These are phyloP conservation scores for Begonia fuchsioides DNA, from an alignment of 306 rosid genomes.

Conservation along the genomic window DNA sequence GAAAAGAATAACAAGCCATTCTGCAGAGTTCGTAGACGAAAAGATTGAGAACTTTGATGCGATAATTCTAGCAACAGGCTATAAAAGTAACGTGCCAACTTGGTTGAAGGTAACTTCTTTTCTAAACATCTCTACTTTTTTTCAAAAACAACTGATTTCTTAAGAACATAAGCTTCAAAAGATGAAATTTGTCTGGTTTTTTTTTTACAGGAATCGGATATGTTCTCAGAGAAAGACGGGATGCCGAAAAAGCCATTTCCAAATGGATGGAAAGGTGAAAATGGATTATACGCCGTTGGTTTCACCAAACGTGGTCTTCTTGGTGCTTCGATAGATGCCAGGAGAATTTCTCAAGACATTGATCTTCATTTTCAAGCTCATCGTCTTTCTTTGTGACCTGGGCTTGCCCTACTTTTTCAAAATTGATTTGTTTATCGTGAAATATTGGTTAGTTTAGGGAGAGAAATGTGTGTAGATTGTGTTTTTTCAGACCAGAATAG, in stretches of 20 bases:
- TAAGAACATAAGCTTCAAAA: too few species aligned
- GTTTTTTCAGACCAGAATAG: too few species aligned
- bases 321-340: conserved; percentile 13
- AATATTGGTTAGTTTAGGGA: neutral
- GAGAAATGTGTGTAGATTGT: too few species aligned
- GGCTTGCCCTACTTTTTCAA: neutral
- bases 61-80: conserved; percentile 12
- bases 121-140: too few species aligned
- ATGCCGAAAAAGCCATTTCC: conserved; percentile 10
- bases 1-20: neutral
- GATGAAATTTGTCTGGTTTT: too few species aligned
- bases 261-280: conserved; percentile 16
- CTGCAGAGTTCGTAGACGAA: conserved; percentile 10
- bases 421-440: neutral
- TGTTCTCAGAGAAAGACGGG: conserved; percentile 10
- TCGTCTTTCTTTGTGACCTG: too few species aligned
- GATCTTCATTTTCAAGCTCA: neutral
- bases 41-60: conserved; percentile 9
- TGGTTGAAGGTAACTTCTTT: conserved; percentile 16
- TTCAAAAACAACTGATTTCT: neutral
- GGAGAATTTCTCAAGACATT: conserved; percentile 9
- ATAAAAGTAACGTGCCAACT: conserved; percentile 15
- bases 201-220: conserved; percentile 4
- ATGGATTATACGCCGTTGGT: conserved; percentile 12
- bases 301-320: conserved; percentile 11